Evolutionary conservation across 306 rosid species (phyloP).

Genomic region (Quercus dentata): DNA sequence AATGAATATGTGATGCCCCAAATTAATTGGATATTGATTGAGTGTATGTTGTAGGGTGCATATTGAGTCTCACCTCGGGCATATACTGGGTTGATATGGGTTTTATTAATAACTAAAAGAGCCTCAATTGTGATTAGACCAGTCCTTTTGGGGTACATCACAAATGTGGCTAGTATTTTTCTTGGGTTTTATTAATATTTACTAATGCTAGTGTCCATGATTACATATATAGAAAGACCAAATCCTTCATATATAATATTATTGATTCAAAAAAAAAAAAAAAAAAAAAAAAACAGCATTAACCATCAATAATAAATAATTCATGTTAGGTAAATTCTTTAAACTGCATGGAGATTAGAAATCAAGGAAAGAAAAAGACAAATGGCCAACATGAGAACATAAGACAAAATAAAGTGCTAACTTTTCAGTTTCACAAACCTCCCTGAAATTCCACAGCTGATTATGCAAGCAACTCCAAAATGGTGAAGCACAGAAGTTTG

Average conservation of each 20-base stretch:
- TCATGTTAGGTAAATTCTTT: background rate
- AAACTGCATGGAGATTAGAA: background rate
- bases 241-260: background rate
- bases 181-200: background rate
- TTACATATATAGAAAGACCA: background rate
- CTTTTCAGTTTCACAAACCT: constrained; percentile 41
- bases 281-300: background rate
- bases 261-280: background rate
- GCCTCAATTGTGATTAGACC: no score
- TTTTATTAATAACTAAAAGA: no score
- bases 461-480: constrained; percentile 92
- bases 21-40: no score
- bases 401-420: background rate
- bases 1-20: no score
- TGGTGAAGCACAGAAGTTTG: constrained; percentile 88
- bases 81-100: no score
- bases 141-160: no score
- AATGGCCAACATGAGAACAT: constrained; percentile 1
- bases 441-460: constrained; percentile 81
- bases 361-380: constrained; percentile 12
- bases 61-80: no score
- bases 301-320: background rate
- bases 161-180: no score
- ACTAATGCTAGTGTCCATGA: background rate
- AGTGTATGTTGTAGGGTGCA: no score